Base-by-base conservation (phyloP, 805 yeast species). In the Yamadazyma sp. region DNA sequence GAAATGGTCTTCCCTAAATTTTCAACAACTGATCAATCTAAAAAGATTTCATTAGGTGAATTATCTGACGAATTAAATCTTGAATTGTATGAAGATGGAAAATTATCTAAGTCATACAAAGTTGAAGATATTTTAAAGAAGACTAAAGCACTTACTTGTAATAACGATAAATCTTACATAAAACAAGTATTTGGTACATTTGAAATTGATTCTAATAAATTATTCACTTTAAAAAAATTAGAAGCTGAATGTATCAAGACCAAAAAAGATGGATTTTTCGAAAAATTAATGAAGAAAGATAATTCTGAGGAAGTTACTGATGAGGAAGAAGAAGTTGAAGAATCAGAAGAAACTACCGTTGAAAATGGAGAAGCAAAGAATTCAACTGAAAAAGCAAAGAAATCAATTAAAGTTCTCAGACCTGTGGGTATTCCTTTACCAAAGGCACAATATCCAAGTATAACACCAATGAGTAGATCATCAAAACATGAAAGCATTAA, bases 1-100 rank as follows among this genome's bases (percentile, higher is more conserved):
- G 31, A 24, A 3, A 31, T 49, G 10, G 59, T 80, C 1, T 82
- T 80, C 52, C 62, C 70, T 7, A 59, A 48, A 24, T 82, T 83
- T 0, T 49, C 77, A 0, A 31, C 43, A 2, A 61, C 70, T 28
- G 67, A 58, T 3, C 50, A 53, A 11, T 43, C 56, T 1, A 48
- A 62, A 4, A 49, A 52, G 19, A 35, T 76, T n/a, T 58, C 64
- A 25, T 42, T 76, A 4, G 62, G 71, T 9, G 52, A 55, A 11
- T 43, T 60, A 3, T 43, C 50, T 7, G 48, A 52, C 17, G 56
- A 56, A 9, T 38, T 69, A 20, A 51, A 45, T 33, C 30, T 69
- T 25, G 54, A 52, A 6, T 45, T 69, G 33, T 64, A 56, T 40
- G 73, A 69, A 46, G 62, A 70, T 39, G 71, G 68, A 7, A 36